These are phyloP conservation scores for Tetracentron sinense DNA, from an alignment of 164 flowering plant genomes.

Conservation along the genomic window DNA sequence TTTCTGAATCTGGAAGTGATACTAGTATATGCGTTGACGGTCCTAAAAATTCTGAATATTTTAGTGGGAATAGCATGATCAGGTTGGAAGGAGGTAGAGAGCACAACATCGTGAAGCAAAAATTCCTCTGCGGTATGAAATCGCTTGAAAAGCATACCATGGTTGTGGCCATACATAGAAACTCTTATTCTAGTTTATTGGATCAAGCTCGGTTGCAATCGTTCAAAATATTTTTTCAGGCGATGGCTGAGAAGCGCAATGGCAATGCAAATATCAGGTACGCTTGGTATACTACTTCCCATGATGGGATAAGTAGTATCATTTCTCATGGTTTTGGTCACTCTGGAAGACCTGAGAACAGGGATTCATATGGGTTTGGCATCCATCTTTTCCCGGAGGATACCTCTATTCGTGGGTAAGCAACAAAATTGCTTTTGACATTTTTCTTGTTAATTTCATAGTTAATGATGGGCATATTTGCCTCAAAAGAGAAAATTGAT, in stretches of 20 bases:
- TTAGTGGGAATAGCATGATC: not conserved
- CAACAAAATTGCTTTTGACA: too few relatives aligned
- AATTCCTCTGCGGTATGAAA: conserved; percentile 26
- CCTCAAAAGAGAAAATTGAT: too few relatives aligned
- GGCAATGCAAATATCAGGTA: conserved; percentile 35
- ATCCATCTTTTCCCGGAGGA: conserved; percentile 35
- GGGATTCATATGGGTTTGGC: conserved; percentile 31
- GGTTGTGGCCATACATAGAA: conserved; percentile 31
- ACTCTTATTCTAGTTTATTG: conserved; percentile 12
- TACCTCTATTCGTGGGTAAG: conserved; percentile 36
- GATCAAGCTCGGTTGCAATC: conserved; percentile 29
- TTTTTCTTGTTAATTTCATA: too few relatives aligned
- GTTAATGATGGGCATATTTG: too few relatives aligned
- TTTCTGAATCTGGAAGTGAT: too few relatives aligned
- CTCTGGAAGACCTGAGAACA: conserved; percentile 11
- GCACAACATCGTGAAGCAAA: conserved; percentile 10
- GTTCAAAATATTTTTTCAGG: conserved; percentile 34
- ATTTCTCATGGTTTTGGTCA: conserved; percentile 47
- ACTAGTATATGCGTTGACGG: not conserved
- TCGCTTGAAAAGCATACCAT: conserved; percentile 3
- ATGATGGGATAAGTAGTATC: conserved; percentile 34
- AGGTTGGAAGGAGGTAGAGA: conserved; percentile 10
- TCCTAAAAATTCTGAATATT: not conserved
- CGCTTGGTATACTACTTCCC: conserved; percentile 58
- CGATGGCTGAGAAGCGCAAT: conserved; percentile 26